A percentile compares a stretch with the other conserved stretches of the same genome.
Conservation (phyloP, 2,329 filamentous ascomycete species). For the Cordyceps tenuipes region DNA sequence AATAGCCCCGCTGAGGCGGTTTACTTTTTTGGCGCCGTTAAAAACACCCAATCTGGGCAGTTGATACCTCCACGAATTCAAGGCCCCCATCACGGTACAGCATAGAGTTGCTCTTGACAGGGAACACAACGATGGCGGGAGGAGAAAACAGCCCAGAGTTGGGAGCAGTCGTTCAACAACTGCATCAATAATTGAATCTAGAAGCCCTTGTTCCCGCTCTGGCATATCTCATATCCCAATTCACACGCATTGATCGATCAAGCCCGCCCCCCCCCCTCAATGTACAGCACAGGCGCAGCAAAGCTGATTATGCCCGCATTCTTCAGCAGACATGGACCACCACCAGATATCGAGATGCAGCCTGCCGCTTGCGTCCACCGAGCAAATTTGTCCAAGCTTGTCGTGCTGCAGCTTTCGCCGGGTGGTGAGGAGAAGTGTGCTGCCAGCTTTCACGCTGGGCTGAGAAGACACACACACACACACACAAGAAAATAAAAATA, state of each 20-base stretch:
- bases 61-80: background rate
- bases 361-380: background rate
- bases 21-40: background rate
- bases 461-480: background rate
- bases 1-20: background rate
- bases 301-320: background rate
- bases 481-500: background rate
- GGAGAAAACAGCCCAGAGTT: background rate
- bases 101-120: background rate
- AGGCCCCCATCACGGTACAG: background rate
- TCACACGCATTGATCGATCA: background rate
- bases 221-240: background rate
- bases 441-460: background rate
- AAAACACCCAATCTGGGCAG: background rate
- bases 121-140: background rate
- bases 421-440: background rate
- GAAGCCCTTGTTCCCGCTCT: background rate
- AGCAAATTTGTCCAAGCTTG: background rate
- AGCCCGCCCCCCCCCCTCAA: background rate
- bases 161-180: background rate
- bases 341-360: background rate
- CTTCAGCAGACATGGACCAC: background rate
- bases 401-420: no score
- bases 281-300: background rate
- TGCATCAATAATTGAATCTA: background rate